Base-by-base conservation (phyloP, 2,329 filamentous ascomycete species). In the Botrytis fabae region DNA sequence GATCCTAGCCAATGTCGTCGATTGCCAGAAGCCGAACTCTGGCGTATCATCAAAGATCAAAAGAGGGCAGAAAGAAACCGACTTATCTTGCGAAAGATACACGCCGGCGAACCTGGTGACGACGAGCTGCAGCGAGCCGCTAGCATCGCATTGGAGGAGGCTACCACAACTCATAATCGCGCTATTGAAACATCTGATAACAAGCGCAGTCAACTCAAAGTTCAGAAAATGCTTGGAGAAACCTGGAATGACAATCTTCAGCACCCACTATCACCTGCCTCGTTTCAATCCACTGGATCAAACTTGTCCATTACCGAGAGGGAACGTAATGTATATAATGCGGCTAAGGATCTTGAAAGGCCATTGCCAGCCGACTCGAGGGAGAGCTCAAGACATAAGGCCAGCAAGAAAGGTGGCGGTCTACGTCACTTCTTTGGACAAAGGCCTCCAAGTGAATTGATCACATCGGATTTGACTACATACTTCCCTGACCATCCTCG, bases 401-500 rank as follows among this genome's bases (percentile, higher is more conserved):
- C 75, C 51, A 71, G 84, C 74, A 89, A 89, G 80, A 89, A 89
- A 79, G 84, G 83, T 44, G 85, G 83, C 42, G 85, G 90, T 42
- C 85, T 95, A 63, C 90, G 92, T 76, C 92, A 92, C 76, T 98
- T 98, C 83, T 96, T 97, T 79, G 95, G 95, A 48, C 91, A 96
- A 76, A 88, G 96, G 78, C 96, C 96, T 28, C 96, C 96, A 1
- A 98, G 95, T 84, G 96, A 99, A 84, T 89, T 99, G 81, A 99
- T 99, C 80, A 95, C 95, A 40, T 97, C 96, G 35, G 96, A 99
- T 81, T 85, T 99, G 74, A 96, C 94, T 1, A 97, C 95, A 0
- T 99, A 98, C 85, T 99, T 99, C 86, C 96, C 96, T 0, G 94
- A 97, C 79, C 95, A 98, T 79, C 91, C 95, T 68, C 91, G 93